Evolutionary conservation across 306 rosid genomes (phyloP), one percentile per base, ranked within the genome.

Genomic region (Boehmeria nivea): DNA sequence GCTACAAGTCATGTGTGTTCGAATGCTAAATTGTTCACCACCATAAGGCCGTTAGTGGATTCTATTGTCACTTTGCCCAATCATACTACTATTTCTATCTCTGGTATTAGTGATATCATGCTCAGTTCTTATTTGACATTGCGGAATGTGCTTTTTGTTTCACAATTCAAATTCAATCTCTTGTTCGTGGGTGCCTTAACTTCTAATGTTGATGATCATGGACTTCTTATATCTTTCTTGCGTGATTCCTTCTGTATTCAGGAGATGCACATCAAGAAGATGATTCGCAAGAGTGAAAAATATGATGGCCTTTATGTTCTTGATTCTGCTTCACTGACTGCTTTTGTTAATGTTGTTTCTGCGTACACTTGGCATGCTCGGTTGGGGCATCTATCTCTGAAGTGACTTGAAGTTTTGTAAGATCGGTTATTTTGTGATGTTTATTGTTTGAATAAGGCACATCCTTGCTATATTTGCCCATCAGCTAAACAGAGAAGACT

Each of bases 401-500:
- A 54, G 12, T 8, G 3, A 27, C 23, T 54, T 0, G 42, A 54
- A 24, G 8, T 8, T 27, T 34, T 54, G 23, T 16, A 34, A 54
- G 39, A 15, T 54, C 22, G 12, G 3, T 54, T 54, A 18, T 10
- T 16, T 3, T 54, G 46, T 55, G n/a, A 55, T 36, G n/a, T 4
- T 31, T 16, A 8, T n/a, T n/a, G n/a, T n/a, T n/a, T n/a, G n/a
- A n/a, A n/a, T n/a, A 54, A 54, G 12, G 23, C 40, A 2, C 3
- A 3, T 13, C 59, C 59, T 37, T 55, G 46, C 33, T 55, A 36
- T 19, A 36, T 31, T 6, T 33, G 44, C 19, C 46, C 60, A 28
- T 37, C 16, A 18, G 44, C 45, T n/a, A 55, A 55, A 37, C 60
- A 55, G 36, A 55, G 60, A 55, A 17, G 60, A 37, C 19, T 55